Evolutionary conservation across 495 filamentous ascomycete species (phyloP), one percentile per base, ranked within the genome.

Genomic region (Aspergillus bridgeri): DNA sequence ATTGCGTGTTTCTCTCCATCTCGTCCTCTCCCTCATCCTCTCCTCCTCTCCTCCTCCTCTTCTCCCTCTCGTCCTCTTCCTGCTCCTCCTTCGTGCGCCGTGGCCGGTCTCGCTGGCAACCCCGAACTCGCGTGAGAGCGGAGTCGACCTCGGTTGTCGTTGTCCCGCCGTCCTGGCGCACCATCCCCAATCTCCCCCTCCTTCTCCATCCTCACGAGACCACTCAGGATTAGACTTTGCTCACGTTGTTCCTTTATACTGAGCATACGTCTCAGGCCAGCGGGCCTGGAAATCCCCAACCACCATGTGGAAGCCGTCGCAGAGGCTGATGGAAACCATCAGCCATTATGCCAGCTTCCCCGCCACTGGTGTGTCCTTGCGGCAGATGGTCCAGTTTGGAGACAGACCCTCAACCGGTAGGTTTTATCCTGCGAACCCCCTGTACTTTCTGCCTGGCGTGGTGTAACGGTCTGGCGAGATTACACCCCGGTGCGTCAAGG

Each of bases 351-450:
- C 90, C 69, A 88, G 85, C 79, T 98, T 98, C 74, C 95, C 95
- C 57, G 94, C 94, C 58, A 98, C 95, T 42, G 94, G 94, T 60
- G 92, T 96, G 64, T 96, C 91, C 65, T 78, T 98, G 71, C 82
- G 94, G 70, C 94, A 98, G 79, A 98, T 98, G 94, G 94, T 98
- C 49, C 94, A 98, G 72, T 98, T 98, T 75, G 95, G 95, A 54
- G 91, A 95, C 71, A 85, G 81, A 64, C 91, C 92, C 22, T 95
- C 91, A 11, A 87, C 86, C 63, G 91, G 92, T 96, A 73, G 56
- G 82, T 70, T n/a, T 13, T 48, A 4, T 0, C 42, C 46, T 42
- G 9, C 11, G 18, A 13, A 4, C 17, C 48, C 17, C 22, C 13
- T 25, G 11, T 29, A 7, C 48, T 25, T n/a, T n/a, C 48, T 22